Conservation (phyloP, 768 basidiomycete genomes). For the Rhizopogon salebrosus region DNA sequence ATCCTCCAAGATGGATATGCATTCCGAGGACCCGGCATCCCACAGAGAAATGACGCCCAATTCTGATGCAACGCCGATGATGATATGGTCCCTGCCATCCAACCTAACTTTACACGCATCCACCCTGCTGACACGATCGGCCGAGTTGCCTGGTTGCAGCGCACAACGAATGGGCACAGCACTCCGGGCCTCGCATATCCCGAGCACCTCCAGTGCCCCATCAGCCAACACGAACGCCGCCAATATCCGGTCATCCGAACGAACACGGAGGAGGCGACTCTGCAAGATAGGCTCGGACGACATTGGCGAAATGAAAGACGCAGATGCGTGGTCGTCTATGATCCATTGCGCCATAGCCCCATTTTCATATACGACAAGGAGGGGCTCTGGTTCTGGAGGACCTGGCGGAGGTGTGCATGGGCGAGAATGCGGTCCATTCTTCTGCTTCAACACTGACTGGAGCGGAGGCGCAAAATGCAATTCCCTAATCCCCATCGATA, state of each 20-base stretch:
- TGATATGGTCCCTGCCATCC: slow-evolving; percentile 42
- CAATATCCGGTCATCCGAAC: slow-evolving; percentile 40
- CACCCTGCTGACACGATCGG: slow-evolving; percentile 48
- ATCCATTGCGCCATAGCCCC: slow-evolving; percentile 54
- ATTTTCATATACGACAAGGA: slow-evolving; percentile 54
- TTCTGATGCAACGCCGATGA: slow-evolving; percentile 60
- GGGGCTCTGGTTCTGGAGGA: slow-evolving; percentile 12
- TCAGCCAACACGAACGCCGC: slow-evolving; percentile 61
- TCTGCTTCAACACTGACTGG: slow-evolving; percentile 12
- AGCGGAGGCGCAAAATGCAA: slow-evolving; percentile 38
- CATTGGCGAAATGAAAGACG: slow-evolving; percentile 40
- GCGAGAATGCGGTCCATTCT: slow-evolving; percentile 10
- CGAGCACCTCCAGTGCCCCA: slow-evolving; percentile 59
- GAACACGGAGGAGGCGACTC: slow-evolving; percentile 44
- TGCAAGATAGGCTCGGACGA: slow-evolving; percentile 39
- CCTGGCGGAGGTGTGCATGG: slow-evolving; percentile 7
- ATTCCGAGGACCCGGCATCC: slow-evolving; percentile 64
- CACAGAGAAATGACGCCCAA: slow-evolving; percentile 70
- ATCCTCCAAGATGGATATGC: slow-evolving; percentile 58
- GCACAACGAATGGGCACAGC: slow-evolving; percentile 40
- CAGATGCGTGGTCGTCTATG: slow-evolving; percentile 13
- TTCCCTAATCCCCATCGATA: slow-evolving; percentile 46
- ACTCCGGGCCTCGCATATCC: slow-evolving; percentile 41
- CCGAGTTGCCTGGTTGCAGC: slow-evolving; percentile 54
- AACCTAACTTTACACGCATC: slow-evolving; percentile 51